Conservation (phyloP, 2,329 filamentous ascomycete species). For the Neonectria neomacrospora region DNA sequence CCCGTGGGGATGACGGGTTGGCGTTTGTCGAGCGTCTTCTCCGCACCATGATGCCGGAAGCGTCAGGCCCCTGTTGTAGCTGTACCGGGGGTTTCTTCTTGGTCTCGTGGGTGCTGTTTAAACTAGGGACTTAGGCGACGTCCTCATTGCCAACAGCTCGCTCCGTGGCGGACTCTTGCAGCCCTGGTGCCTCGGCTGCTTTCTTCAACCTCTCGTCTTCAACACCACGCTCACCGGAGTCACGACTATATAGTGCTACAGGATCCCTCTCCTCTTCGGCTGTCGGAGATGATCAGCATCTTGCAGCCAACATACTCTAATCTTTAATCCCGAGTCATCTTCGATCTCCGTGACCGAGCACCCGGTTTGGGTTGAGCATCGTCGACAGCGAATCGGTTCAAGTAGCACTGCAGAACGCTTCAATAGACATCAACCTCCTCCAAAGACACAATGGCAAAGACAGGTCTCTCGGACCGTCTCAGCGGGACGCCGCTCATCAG, state of each 20-base stretch:
- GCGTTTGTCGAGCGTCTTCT: constrained; percentile 5
- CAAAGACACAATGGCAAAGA: constrained; percentile 17
- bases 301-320: neutral
- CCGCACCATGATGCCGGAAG: constrained; percentile 9
- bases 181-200: constrained; percentile 1
- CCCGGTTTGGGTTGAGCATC: neutral
- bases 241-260: constrained; percentile 22
- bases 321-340: neutral
- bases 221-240: neutral
- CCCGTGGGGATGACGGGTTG: constrained; percentile 17
- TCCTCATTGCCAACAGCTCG: neutral
- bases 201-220: neutral
- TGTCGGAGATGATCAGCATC: constrained; percentile 17
- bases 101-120: constrained; percentile 5
- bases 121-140: neutral
- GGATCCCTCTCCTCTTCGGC: constrained; percentile 17
- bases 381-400: too few relatives aligned
- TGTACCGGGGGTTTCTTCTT: neutral
- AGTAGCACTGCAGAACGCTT: neutral
- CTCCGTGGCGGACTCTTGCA: neutral
- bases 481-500: constrained; percentile 40
- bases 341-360: neutral
- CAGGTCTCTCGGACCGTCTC: constrained; percentile 29
- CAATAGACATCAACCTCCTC: neutral
- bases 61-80: neutral